These are phyloP conservation scores for Haberlea rhodopensis DNA, from an alignment of 257 asterid genomes.

Conservation along the genomic window DNA sequence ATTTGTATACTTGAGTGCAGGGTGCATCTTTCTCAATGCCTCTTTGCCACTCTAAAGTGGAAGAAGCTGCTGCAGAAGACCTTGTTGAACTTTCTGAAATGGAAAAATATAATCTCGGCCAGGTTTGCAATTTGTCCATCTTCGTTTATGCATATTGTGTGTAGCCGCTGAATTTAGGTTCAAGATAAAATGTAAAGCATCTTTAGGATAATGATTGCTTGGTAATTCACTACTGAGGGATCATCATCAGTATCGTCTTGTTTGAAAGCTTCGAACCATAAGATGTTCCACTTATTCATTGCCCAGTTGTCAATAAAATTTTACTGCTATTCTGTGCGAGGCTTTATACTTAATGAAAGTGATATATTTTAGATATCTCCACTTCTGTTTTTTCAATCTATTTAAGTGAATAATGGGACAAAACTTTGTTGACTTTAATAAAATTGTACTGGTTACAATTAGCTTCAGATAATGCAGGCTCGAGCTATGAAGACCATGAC, in stretches of 20 bases:
- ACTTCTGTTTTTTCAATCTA: not conserved
- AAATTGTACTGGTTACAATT: too few relatives aligned
- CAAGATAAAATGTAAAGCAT: conserved; percentile 18
- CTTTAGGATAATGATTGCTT: conserved; percentile 6
- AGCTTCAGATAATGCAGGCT: too few relatives aligned
- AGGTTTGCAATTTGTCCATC: conserved; percentile 47
- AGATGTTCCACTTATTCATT: conserved; percentile 12
- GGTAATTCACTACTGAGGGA: conserved; percentile 12
- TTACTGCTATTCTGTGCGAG: not conserved
- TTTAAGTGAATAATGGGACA: conserved; percentile 9
- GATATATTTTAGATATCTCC: conserved; percentile 13
- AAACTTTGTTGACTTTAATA: conserved; percentile 10
- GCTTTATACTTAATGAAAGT: conserved; percentile 7
- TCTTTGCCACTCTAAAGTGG: conserved; percentile 67
- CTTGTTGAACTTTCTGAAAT: conserved; percentile 76
- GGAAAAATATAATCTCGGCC: conserved; percentile 65
- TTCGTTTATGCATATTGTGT: conserved; percentile 9
- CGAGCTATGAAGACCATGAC: conserved; percentile 46
- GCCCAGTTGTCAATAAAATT: not conserved
- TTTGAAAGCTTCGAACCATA: not conserved
- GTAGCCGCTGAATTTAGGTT: conserved; percentile 11
- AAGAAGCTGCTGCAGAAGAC: conserved; percentile 77
- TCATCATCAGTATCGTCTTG: not conserved
- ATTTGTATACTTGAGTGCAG: conserved; percentile 41
- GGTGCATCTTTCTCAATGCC: conserved; percentile 87